A percentile compares a stretch with the other conserved stretches of the same genome.
phyloP scores from a whole-genome alignment of 345 rosid genomes.

The Eucalyptus regnans region DNA sequence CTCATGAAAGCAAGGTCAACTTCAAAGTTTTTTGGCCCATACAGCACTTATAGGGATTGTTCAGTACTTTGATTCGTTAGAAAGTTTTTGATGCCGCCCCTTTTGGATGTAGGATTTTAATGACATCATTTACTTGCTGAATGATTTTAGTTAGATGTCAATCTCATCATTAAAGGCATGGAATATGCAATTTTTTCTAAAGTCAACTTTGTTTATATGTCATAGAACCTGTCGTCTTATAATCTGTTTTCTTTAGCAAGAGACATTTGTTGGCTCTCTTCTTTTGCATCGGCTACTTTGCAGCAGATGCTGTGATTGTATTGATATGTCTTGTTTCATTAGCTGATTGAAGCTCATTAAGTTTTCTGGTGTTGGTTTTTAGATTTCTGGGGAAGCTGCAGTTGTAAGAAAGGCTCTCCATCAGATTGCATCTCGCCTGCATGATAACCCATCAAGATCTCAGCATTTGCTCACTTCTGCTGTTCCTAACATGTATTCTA shows the following conservation, averaged over 20 bases:
- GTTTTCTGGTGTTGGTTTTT: background rate
- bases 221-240: background rate
- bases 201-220: background rate
- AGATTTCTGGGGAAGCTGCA: conserved; percentile 80
- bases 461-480: conserved; percentile 75
- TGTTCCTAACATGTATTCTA: conserved; percentile 33
- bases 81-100: background rate
- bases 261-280: background rate
- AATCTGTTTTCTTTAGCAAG: background rate
- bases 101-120: background rate
- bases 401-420: conserved; percentile 74
- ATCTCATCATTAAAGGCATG: background rate
- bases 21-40: background rate
- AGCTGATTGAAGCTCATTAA: background rate
- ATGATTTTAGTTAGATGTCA: background rate
- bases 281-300: background rate
- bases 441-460: conserved; percentile 82
- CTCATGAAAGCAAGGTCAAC: background rate
- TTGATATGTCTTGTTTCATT: background rate
- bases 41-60: background rate
- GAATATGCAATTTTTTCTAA: background rate
- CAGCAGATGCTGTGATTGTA: background rate
- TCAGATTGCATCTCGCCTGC: conserved; percentile 80
- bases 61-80: background rate
- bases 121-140: background rate